phyloP scores from a whole-genome alignment of 148 eudicot genomes.

The Diospyros lotus region DNA sequence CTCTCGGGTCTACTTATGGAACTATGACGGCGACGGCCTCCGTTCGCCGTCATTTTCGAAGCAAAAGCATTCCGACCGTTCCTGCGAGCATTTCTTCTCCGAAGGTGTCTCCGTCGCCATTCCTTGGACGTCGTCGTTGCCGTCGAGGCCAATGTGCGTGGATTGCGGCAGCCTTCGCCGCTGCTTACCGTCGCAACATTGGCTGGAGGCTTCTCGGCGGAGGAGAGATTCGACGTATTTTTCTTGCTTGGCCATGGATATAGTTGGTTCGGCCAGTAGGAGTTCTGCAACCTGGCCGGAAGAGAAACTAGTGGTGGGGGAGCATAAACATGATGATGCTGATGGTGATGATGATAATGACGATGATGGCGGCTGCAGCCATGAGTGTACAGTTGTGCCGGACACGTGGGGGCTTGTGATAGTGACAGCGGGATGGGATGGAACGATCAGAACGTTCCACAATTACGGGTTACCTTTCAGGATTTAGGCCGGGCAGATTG shows the following conservation, averaged over 20 bases:
- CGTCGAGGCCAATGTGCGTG: background rate
- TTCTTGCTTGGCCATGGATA: constrained; percentile 46
- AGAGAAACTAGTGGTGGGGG: constrained; percentile 41
- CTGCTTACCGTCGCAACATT: constrained; percentile 6
- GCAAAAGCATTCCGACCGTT: constrained; percentile 36
- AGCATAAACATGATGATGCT: constrained; percentile 8
- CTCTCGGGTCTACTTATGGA: constrained; percentile 69
- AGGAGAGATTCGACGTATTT: constrained; percentile 28
- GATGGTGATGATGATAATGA: constrained; percentile 5
- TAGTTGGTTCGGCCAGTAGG: constrained; percentile 19
- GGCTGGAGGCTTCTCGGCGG: constrained; percentile 18
- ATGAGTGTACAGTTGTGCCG: constrained; percentile 13
- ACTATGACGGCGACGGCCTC: constrained; percentile 28
- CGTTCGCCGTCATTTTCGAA: constrained; percentile 19
- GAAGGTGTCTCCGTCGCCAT: constrained; percentile 54
- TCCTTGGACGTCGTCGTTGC: constrained; percentile 47
- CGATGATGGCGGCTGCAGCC: background rate
- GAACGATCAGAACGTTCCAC: constrained; percentile 57
- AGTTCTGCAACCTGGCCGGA: constrained; percentile 66
- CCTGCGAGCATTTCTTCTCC: constrained; percentile 56
- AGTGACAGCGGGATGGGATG: constrained; percentile 54
- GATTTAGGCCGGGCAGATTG: constrained; percentile 15
- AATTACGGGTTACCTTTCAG: constrained; percentile 67
- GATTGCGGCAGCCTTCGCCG: background rate
- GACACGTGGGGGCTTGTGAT: constrained; percentile 69